Base-by-base conservation (phyloP, 1,139 yeast genomes). In the Kodamaea plutei region DNA sequence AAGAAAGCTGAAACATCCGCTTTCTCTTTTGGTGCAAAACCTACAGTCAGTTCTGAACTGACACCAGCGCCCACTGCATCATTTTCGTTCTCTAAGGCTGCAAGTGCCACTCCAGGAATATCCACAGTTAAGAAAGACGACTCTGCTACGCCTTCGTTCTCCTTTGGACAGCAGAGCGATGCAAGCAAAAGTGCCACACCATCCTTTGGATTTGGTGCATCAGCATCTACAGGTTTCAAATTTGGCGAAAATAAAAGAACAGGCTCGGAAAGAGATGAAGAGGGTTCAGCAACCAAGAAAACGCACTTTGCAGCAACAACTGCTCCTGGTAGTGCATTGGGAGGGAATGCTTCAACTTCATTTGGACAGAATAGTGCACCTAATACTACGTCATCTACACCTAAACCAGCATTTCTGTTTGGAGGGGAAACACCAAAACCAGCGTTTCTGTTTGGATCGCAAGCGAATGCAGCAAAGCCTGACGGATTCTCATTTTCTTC, bases 131-230 rank as follows among this genome's bases (percentile, higher is more conserved):
- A 2, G 8, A 26, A 25, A 15, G 14, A 15, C 8, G 14, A 23
- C 7, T 19, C 20, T 5, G 17, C 31, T 4, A 26, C 22, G 8
- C 28, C 29, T 2, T 20, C 37, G 14, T 29, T n/a, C n/a, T n/a
- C 6, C 5, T 14, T 17, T 18, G 15, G 26, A 10, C 14, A 25
- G 9, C 20, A 17, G 20, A 7, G 9, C 7, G 20, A 17, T 17
- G 20, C 20, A 7, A 7, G 9, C 7, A 17, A 17, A 9, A 7
- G 8, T 7, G 7, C 23, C 12, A 10, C 31, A 20, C 23, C 28
- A 7, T 20, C 10, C 2, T 34, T 40, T 20, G 20, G 34, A 7
- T 44, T 44, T 20, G 50, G 49, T 3, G 40, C 35, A 18, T 8
- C 8, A 4, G 8, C 23, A 14, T 26, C 37, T 6, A 34, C 41